These are phyloP conservation scores for Glomus cerebriforme DNA, from an alignment of 192 early-diverging fungal species.

Conservation along the genomic window DNA sequence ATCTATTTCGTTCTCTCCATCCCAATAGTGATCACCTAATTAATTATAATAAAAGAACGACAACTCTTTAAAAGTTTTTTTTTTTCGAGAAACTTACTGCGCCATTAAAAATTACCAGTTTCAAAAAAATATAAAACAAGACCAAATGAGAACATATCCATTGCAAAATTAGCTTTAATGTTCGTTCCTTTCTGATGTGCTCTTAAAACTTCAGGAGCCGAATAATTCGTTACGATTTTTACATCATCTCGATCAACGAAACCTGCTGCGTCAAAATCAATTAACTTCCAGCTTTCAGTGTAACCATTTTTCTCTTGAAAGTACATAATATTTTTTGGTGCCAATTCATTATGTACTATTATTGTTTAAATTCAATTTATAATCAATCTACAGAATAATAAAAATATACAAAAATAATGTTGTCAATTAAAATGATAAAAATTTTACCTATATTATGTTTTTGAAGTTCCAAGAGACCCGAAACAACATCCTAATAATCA, in stretches of 20 bases:
- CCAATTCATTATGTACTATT: not conserved
- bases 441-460: not conserved
- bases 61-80: no score
- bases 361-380: not conserved
- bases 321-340: constrained; percentile 8
- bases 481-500: not conserved
- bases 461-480: not conserved
- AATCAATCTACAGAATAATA: not conserved
- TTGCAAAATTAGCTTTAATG: not conserved
- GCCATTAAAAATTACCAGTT: not conserved
- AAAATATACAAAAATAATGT: not conserved
- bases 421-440: not conserved
- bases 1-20: not conserved
- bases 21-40: not conserved
- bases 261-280: constrained; percentile 9
- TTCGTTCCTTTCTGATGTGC: not conserved
- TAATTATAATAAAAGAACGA: not conserved
- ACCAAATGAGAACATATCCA: constrained; percentile 14
- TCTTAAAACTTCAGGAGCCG: not conserved
- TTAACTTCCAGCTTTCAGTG: not conserved
- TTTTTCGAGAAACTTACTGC: not conserved
- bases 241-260: not conserved
- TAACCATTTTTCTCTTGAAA: not conserved
- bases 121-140: not conserved
- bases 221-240: constrained; percentile 8